These are phyloP conservation scores for Pyrus betulifolia DNA, from an alignment of 306 rosid species.

Conservation along the genomic window DNA sequence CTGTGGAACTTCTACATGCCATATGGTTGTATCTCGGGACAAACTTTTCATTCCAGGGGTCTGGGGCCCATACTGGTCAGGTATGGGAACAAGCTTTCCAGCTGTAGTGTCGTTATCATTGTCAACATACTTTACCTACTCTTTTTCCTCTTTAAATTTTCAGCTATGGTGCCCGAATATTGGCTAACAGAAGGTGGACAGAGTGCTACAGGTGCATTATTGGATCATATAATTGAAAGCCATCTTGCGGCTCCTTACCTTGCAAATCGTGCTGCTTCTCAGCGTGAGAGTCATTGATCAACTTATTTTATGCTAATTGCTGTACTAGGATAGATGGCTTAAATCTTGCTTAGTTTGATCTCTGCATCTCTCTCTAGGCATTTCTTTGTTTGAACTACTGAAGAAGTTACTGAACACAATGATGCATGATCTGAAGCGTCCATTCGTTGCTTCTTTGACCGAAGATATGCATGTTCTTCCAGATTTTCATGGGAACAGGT, in stretches of 20 bases:
- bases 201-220: conserved; percentile 97
- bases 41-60: conserved; percentile 94
- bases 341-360: neutral
- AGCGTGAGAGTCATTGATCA: conserved; percentile 36
- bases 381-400: conserved; percentile 72
- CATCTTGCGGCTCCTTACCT: conserved; percentile 67
- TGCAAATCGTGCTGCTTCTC: conserved; percentile 82
- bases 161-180: conserved; percentile 94
- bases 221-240: conserved; percentile 84
- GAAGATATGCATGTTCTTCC: conserved; percentile 84
- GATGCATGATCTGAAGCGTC: conserved; percentile 47
- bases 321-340: neutral
- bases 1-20: conserved; percentile 98
- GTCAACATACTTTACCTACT: conserved; percentile 4
- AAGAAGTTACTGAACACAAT: conserved; percentile 65
- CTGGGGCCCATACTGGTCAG: conserved; percentile 99
- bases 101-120: conserved; percentile 9
- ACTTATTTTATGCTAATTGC: conserved; percentile 7
- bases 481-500: conserved; percentile 98
- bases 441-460: conserved; percentile 78
- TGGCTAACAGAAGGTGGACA: conserved; percentile 99
- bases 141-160: conserved; percentile 20
- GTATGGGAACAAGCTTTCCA: conserved; percentile 24
- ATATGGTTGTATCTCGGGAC: conserved; percentile 76
- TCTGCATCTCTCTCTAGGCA: conserved; percentile 33